Evolutionary conservation across 1,284 basidiomycete species (phyloP), one percentile per base, ranked within the genome.

Genomic region (Pascua guehoae): DNA sequence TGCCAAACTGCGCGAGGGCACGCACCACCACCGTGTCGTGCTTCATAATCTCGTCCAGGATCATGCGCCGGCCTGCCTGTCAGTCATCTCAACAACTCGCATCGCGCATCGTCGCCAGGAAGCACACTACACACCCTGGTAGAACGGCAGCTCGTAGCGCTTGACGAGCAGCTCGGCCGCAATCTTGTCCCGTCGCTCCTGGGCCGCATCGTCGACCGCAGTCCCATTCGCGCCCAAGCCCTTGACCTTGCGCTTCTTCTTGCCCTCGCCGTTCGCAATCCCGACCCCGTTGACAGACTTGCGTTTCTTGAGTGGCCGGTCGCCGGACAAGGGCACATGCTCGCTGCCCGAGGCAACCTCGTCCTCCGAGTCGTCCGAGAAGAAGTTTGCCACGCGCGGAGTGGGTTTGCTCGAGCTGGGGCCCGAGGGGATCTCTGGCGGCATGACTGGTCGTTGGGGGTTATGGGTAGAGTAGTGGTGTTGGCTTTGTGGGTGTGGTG

Each of bases 11-110:
- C 40, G 39, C 49, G n/a, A 14, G 11, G 16, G 16, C 12, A 63
- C 73, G 54, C 55, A 76, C 75, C 51, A 98, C 86, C 1, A 89
- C 88, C 4, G 96, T 91, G 72, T 96, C 89, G 74, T 95, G 86
- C 47, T 83, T 79, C 45, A 82, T 77, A 51, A 95, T 86, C 70
- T 87, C 85, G 54, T 86, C 81, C 37, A 93, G 77, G 37, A 96
- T 83, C 41, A 85, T 84, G 36, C 87, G 84, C 68, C 84, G 85
- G 49, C 88, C 24, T 38, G 10, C 41, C 24, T 8, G 32, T 56
- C 41, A 63, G 59, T 14, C 41, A 12, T 41, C 37, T 8, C 11
- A 37, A 41, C 54, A 47, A 40, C 41, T 18, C 43, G 37, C 41
- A 54, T 11, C 53, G 32, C 0, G 8, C 12, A 15, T n/a, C 47